These are phyloP conservation scores for Hanseniaspora vineae DNA, from an alignment of 805 yeast species.

Conservation along the genomic window DNA sequence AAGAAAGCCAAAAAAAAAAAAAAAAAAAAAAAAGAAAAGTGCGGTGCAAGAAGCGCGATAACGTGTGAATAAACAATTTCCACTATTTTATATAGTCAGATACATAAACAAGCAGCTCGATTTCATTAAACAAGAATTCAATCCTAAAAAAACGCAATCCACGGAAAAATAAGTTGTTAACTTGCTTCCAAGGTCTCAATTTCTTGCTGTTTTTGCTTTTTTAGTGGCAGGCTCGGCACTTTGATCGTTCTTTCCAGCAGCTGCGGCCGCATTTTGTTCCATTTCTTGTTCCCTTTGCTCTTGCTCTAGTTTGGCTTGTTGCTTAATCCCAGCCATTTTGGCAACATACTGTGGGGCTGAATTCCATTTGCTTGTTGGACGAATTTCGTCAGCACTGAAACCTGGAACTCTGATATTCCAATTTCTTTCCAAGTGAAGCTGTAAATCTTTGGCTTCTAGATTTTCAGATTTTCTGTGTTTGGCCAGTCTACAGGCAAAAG, in stretches of 20 bases:
- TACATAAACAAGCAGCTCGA: too few species aligned
- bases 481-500: constrained; percentile 89
- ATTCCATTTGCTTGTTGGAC: constrained; percentile 61
- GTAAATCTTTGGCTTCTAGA: constrained; percentile 80
- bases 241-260: not conserved
- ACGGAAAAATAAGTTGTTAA: not conserved
- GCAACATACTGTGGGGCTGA: constrained; percentile 52
- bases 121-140: too few species aligned
- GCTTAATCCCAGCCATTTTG: constrained; percentile 26
- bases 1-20: too few species aligned
- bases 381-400: constrained; percentile 78
- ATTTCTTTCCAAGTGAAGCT: constrained; percentile 78
- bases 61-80: too few species aligned
- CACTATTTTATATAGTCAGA: too few species aligned
- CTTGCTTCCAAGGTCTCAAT: not conserved
- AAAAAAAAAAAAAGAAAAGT: too few species aligned
- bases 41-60: too few species aligned
- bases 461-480: constrained; percentile 85
- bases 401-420: constrained; percentile 97
- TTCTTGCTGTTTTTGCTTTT: not conserved
- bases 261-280: not conserved
- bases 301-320: not conserved
- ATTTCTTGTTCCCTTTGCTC: not conserved
- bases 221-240: not conserved
- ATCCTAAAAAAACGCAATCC: too few species aligned